Evolutionary conservation across 2,329 filamentous ascomycete genomes (phyloP).

Genomic region (Penicillium janthinellum): DNA sequence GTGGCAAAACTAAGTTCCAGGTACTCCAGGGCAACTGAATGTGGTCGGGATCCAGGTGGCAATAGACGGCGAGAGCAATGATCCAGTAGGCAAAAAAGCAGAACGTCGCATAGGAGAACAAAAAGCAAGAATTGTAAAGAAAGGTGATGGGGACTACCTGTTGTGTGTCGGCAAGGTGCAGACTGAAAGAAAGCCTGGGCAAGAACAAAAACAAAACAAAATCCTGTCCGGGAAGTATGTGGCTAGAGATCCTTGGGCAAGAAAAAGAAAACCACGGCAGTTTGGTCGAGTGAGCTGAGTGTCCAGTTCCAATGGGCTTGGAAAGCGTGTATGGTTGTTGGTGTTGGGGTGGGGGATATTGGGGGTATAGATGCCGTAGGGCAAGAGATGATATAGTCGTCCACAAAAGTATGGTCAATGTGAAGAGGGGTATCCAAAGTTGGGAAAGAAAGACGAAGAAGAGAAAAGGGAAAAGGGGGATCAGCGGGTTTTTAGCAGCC

Average conservation of each 20-base stretch:
- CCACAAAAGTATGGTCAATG: constrained; percentile 20
- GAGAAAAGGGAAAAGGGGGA: constrained; percentile 15
- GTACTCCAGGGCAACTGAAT: constrained; percentile 14
- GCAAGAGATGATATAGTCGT: neutral
- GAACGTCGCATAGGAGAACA: constrained; percentile 26
- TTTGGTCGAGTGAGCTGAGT: constrained; percentile 4
- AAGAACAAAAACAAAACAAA: constrained; percentile 39
- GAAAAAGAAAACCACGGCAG: constrained; percentile 27
- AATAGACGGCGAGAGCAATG: neutral
- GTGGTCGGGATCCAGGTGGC: constrained; percentile 27
- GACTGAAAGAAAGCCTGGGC: constrained; percentile 28
- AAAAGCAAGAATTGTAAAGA: constrained; percentile 25
- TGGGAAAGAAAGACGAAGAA: constrained; percentile 20
- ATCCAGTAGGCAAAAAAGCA: constrained; percentile 11
- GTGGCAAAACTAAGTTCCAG: constrained; percentile 20
- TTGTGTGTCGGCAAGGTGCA: constrained; percentile 33
- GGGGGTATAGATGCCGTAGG: neutral
- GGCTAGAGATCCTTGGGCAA: constrained; percentile 32
- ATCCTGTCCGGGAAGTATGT: constrained; percentile 36
- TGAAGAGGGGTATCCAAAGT: constrained; percentile 23
- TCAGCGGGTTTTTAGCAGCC: constrained; percentile 28
- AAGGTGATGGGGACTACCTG: constrained; percentile 48
- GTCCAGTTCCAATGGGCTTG: constrained; percentile 20
- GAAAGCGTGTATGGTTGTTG: neutral
- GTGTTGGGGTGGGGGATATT: neutral